Evolutionary conservation across 257 asterid genomes (phyloP).

Genomic region (Petunia secreta): DNA sequence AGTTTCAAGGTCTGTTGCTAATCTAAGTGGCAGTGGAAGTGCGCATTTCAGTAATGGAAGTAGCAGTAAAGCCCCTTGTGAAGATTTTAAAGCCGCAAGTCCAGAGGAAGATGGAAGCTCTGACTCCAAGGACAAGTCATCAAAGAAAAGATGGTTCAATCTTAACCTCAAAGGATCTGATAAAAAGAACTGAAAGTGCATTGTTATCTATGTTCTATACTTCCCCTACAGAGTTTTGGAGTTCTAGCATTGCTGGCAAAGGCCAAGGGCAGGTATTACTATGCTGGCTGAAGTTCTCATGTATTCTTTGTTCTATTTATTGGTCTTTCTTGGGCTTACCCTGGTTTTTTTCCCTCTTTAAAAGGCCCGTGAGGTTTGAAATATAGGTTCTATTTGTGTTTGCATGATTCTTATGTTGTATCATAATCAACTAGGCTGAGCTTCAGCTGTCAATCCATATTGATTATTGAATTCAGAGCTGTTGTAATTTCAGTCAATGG

Average conservation of each 20-base stretch:
- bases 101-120: slow-evolving; percentile 91
- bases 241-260: neutral
- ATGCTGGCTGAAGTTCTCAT: slow-evolving; percentile 2
- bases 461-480: neutral
- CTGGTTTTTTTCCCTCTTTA: neutral
- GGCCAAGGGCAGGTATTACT: neutral
- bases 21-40: slow-evolving; percentile 64
- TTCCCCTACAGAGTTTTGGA: neutral
- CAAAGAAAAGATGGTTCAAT: slow-evolving; percentile 88
- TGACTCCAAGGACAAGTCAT: slow-evolving; percentile 82
- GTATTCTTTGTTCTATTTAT: slow-evolving; percentile 17
- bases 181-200: slow-evolving; percentile 38
- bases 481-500: slow-evolving; percentile 1
- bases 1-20: slow-evolving; percentile 58
- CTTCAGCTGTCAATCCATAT: slow-evolving; percentile 1
- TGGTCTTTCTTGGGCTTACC: neutral
- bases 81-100: slow-evolving; percentile 67
- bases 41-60: slow-evolving; percentile 84
- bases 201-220: neutral
- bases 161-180: slow-evolving; percentile 88
- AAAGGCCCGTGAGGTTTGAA: neutral
- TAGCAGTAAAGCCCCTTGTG: slow-evolving; percentile 67
- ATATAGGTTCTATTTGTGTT: neutral
- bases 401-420: slow-evolving; percentile 6
- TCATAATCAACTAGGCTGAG: neutral